Evolutionary conservation across 108 stramenopile genomes (phyloP).

Genomic region (Ochromonas danica): DNA sequence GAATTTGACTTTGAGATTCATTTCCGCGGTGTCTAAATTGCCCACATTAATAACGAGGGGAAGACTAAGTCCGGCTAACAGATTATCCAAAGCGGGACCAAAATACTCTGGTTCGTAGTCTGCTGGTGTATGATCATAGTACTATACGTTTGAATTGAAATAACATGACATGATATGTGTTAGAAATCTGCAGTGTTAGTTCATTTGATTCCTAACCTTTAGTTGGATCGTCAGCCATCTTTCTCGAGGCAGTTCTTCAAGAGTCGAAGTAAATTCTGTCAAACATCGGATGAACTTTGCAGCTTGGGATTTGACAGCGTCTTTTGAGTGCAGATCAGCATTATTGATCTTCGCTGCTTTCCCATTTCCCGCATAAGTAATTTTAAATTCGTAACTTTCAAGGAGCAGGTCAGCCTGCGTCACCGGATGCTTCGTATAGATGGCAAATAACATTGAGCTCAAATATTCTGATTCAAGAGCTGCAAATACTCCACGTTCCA

Average conservation of each 20-base stretch:
- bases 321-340: neutral
- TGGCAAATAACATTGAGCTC: neutral
- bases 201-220: neutral
- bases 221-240: conserved; percentile 20
- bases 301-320: conserved; percentile 23
- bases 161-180: conserved; percentile 6
- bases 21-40: neutral
- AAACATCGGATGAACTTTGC: conserved; percentile 19
- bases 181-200: neutral
- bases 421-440: conserved; percentile 4
- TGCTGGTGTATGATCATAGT: neutral
- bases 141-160: conserved; percentile 11
- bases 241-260: conserved; percentile 2
- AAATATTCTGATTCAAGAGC: conserved; percentile 18
- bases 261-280: conserved; percentile 20
- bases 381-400: conserved; percentile 33
- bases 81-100: neutral
- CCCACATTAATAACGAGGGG: neutral
- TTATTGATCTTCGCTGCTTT: neutral
- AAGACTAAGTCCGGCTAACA: neutral
- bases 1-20: neutral
- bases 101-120: conserved; percentile 34
- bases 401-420: neutral
- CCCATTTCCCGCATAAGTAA: neutral
- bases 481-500: conserved; percentile 12